Evolutionary conservation across 108 stramenopile genomes (phyloP).

Genomic region (Epithemia pelagica): DNA sequence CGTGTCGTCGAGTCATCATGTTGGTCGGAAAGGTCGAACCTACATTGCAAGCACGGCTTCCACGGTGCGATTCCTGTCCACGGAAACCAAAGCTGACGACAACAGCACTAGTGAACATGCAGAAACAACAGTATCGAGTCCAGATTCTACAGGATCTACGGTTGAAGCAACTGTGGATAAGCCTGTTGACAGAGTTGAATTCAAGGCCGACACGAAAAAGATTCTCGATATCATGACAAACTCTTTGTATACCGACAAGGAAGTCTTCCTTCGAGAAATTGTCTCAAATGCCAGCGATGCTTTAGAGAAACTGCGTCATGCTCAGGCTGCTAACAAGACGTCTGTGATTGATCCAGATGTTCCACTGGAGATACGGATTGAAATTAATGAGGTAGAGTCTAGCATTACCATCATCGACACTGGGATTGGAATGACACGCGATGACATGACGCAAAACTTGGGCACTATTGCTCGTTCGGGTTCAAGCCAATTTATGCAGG

Average conservation of each 20-base stretch:
- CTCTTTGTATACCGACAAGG: conserved; percentile 97
- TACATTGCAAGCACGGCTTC: no score
- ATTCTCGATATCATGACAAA: conserved; percentile 90
- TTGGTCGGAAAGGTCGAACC: no score
- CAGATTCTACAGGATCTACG: no score
- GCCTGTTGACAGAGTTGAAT: conserved; percentile 35
- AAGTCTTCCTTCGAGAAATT: conserved; percentile 97
- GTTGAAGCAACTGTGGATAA: no score
- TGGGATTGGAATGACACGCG: conserved; percentile 91
- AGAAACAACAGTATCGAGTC: no score
- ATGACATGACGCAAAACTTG: conserved; percentile 87
- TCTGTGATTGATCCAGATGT: conserved; percentile 35
- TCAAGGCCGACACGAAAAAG: conserved; percentile 93
- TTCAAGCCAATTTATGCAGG: conserved; percentile 85
- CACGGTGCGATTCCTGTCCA: no score
- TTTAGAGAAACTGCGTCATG: conserved; percentile 91
- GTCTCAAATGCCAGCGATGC: conserved; percentile 96
- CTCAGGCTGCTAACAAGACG: conserved; percentile 41
- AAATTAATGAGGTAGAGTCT: conserved; percentile 72
- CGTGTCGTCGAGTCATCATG: no score
- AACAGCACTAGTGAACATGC: no score
- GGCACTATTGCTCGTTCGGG: conserved; percentile 97
- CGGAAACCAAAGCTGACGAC: no score
- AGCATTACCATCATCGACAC: conserved; percentile 93
- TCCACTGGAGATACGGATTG: conserved; percentile 76